Conservation (phyloP, 2,329 filamentous ascomycete species). For the Phaeophleospora eucalypticola region DNA sequence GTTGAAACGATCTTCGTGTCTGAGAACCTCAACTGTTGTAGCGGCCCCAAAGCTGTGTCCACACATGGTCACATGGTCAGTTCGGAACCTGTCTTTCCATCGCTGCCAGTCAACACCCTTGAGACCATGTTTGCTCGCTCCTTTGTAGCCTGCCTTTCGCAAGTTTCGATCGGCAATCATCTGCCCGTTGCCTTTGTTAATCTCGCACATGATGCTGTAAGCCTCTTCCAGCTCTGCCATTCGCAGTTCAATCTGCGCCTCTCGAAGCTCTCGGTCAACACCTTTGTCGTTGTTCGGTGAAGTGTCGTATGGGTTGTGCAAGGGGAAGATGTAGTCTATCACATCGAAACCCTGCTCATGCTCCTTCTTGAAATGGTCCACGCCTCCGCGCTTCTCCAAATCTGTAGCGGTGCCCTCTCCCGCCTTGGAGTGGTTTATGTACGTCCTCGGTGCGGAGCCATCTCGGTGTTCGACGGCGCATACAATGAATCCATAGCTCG, state of each 20-base stretch:
- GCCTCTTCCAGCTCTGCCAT: slow-evolving; percentile 63
- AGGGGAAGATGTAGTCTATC: slow-evolving; percentile 59
- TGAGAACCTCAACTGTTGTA: slow-evolving; percentile 57
- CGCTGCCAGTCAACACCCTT: slow-evolving; percentile 53
- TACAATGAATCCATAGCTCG: slow-evolving; percentile 62
- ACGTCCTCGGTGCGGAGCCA: slow-evolving; percentile 58
- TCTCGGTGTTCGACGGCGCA: slow-evolving; percentile 63
- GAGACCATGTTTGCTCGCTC: slow-evolving; percentile 57
- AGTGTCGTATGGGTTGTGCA: slow-evolving; percentile 46
- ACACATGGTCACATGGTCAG: slow-evolving; percentile 57
- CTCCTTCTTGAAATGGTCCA: slow-evolving; percentile 27
- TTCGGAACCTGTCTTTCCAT: slow-evolving; percentile 56
- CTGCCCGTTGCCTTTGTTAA: slow-evolving; percentile 53
- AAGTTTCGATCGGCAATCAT: slow-evolving; percentile 52
- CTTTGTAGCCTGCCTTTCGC: slow-evolving; percentile 54
- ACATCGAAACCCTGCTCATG: slow-evolving; percentile 26
- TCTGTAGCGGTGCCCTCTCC: slow-evolving; percentile 37
- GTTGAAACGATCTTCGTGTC: slow-evolving; percentile 51
- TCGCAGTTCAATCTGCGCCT: slow-evolving; percentile 59
- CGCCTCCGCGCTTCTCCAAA: slow-evolving; percentile 20
- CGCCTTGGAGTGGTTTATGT: slow-evolving; percentile 52
- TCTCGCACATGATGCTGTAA: slow-evolving; percentile 52
- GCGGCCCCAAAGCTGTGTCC: slow-evolving; percentile 66
- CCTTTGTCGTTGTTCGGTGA: slow-evolving; percentile 54
- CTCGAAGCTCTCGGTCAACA: slow-evolving; percentile 57